Evolutionary conservation across 164 flowering plant genomes (phyloP).

Genomic region (Pachysandra terminalis): DNA sequence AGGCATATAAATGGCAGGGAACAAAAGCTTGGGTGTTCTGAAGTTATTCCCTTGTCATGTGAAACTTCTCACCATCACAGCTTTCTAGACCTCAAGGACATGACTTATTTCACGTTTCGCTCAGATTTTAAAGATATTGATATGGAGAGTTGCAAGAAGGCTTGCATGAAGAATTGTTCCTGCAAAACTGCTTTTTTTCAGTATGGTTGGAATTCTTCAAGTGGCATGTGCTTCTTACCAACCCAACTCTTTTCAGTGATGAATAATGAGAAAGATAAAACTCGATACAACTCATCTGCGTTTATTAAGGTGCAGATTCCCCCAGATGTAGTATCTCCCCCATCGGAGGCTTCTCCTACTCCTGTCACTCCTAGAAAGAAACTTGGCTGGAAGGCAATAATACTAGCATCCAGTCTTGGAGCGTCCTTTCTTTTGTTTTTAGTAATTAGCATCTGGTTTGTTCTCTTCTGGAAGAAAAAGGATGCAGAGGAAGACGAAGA

Average conservation of each 20-base stretch:
- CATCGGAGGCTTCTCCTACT: background rate
- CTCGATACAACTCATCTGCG: background rate
- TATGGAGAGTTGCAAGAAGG: too few relatives aligned
- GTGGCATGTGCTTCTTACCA: background rate
- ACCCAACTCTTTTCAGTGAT: background rate
- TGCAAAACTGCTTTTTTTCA: background rate
- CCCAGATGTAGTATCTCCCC: background rate
- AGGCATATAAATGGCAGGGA: too few relatives aligned
- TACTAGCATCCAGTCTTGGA: conserved; percentile 14
- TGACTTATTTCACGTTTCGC: too few relatives aligned
- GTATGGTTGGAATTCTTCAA: background rate
- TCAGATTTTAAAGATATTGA: too few relatives aligned
- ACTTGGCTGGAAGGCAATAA: background rate
- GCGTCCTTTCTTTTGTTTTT: background rate
- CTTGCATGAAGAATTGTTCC: too few relatives aligned
- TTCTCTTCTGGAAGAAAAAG: background rate
- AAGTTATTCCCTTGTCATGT: too few relatives aligned
- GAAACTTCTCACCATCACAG: too few relatives aligned
- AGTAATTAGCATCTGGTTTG: background rate
- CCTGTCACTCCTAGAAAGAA: background rate
- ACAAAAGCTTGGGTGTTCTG: too few relatives aligned
- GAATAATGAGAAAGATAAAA: background rate
- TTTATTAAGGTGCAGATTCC: background rate
- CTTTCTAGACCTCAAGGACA: too few relatives aligned
- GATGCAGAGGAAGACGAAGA: conserved; percentile 8